Conservation (phyloP, 257 asterid species). For the Solanum pimpinellifolium region DNA sequence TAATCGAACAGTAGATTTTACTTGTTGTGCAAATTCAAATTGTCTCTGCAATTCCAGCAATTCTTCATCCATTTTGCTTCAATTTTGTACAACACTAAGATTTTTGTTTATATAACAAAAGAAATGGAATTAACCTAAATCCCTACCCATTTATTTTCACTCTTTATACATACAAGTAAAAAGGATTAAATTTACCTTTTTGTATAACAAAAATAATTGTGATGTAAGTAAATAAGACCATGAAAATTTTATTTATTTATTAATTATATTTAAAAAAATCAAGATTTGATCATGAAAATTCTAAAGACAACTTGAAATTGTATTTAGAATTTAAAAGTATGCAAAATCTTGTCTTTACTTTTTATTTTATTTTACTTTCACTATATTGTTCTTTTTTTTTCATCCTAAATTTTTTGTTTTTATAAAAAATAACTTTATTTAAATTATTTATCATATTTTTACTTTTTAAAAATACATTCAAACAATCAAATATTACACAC, state of each 20-base stretch:
- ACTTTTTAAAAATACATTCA: too few species aligned
- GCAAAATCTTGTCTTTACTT: neutral
- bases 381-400: too few species aligned
- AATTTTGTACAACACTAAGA: neutral
- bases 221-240: neutral
- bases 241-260: neutral
- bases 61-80: constrained; percentile 66
- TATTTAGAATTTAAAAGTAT: too few species aligned
- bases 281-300: neutral
- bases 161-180: too few species aligned
- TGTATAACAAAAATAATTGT: neutral
- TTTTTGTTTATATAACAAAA: too few species aligned
- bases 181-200: neutral
- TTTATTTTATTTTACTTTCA: neutral
- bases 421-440: too few species aligned
- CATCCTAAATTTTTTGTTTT: neutral
- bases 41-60: constrained; percentile 83
- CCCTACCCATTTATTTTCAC: neutral
- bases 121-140: neutral
- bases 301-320: neutral
- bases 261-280: too few species aligned
- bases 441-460: too few species aligned
- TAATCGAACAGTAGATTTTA: constrained; percentile 82
- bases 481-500: neutral
- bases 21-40: constrained; percentile 90